phyloP scores from a whole-genome alignment of 2,329 filamentous ascomycete species.

The Aureobasidium pullulans region DNA sequence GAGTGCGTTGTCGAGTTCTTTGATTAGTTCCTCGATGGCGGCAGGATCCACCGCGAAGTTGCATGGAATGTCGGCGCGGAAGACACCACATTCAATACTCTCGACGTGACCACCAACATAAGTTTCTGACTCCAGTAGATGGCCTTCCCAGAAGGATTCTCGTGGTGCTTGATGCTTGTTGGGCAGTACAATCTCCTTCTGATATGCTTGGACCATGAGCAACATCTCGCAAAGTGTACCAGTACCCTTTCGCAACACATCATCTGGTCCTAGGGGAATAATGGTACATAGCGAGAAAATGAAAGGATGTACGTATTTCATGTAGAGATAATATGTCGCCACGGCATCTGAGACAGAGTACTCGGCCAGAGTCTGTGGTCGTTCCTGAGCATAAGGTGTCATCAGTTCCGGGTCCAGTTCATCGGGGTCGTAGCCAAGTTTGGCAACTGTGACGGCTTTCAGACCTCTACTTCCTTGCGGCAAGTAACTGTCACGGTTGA shows the following conservation, averaged over 20 bases:
- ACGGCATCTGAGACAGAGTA: constrained; percentile 99
- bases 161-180: constrained; percentile 92
- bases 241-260: constrained; percentile 88
- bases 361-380: constrained; percentile 88
- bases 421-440: constrained; percentile 96
- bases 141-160: constrained; percentile 94
- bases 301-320: constrained; percentile 99
- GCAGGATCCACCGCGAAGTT: constrained; percentile 85
- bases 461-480: constrained; percentile 94
- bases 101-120: constrained; percentile 98
- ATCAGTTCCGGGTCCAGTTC: constrained; percentile 96
- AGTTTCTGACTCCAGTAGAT: constrained; percentile 91
- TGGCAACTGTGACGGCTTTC: constrained; percentile 95
- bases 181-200: constrained; percentile 83
- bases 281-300: constrained; percentile 98
- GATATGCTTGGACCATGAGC: constrained; percentile 95
- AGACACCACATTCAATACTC: constrained; percentile 97
- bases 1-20: constrained; percentile 79
- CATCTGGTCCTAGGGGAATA: constrained; percentile 84
- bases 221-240: constrained; percentile 99
- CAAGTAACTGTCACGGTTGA: constrained; percentile 95
- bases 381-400: constrained; percentile 80
- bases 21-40: constrained; percentile 81
- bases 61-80: constrained; percentile 88
- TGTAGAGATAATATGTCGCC: constrained; percentile 97